phyloP scores from a whole-genome alignment of 305 asterid species.

The Fraxinus angustifolia region DNA sequence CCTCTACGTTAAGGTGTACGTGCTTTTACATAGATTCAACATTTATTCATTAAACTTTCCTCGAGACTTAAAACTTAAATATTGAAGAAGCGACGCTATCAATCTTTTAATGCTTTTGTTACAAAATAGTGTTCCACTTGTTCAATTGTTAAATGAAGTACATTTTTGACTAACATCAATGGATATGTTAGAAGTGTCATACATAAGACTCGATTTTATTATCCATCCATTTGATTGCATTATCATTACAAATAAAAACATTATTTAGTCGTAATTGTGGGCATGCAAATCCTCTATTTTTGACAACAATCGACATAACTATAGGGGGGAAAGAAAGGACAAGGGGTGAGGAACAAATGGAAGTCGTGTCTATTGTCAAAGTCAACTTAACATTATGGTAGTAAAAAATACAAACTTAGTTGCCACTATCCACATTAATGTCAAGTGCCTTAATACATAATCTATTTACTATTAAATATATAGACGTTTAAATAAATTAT shows the following conservation, averaged over 20 bases:
- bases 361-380: slow-evolving; percentile 5
- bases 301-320: not conserved
- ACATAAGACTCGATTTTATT: not conserved
- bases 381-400: not conserved
- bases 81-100: not conserved
- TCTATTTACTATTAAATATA: not conserved
- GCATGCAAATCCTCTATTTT: not conserved
- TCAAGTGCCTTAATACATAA: not conserved
- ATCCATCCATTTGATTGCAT: not conserved
- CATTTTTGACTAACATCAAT: no score
- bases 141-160: not conserved
- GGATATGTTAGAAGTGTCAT: no score
- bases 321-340: not conserved
- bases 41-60: no score
- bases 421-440: not conserved
- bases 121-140: not conserved
- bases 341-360: slow-evolving; percentile 4
- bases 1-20: no score
- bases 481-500: not conserved
- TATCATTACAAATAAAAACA: not conserved
- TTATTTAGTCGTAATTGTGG: not conserved
- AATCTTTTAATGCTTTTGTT: not conserved
- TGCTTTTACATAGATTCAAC: no score
- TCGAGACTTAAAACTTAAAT: not conserved
- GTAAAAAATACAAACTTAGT: not conserved